phyloP scores from a whole-genome alignment of 176 grass and related monocot species.

The Aegilops speltoides region DNA sequence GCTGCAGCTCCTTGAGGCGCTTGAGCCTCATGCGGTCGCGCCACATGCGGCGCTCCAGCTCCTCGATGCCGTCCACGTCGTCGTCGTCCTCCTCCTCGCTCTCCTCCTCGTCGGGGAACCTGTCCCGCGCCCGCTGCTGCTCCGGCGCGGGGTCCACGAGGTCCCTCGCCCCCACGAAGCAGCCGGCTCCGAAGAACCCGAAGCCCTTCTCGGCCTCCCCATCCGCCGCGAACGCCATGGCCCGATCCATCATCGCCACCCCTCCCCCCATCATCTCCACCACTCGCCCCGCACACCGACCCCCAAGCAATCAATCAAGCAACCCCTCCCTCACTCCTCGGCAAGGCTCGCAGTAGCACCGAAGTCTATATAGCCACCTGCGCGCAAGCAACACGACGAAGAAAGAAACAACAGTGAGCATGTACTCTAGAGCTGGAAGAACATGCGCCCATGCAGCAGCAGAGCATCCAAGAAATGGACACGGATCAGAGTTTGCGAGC shows the following conservation, averaged over 20 bases:
- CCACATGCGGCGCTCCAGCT: conserved; percentile 87
- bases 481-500: not conserved
- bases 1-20: conserved; percentile 72
- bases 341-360: not conserved
- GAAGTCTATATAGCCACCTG: not conserved
- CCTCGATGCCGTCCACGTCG: conserved; percentile 73
- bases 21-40: conserved; percentile 67
- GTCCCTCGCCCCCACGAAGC: conserved; percentile 47
- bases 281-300: not conserved
- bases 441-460: not conserved
- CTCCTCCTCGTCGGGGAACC: conserved; percentile 35
- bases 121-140: conserved; percentile 20
- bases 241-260: conserved; percentile 11
- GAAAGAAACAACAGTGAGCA: not conserved
- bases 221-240: conserved; percentile 15
- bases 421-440: not conserved
- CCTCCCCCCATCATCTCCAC: conserved; percentile 29
- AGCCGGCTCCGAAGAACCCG: conserved; percentile 22
- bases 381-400: not conserved
- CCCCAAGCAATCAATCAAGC: not conserved
- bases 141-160: conserved; percentile 33
- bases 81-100: conserved; percentile 56
- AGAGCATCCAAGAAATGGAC: not conserved
- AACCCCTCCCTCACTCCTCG: not conserved
- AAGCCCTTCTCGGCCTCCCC: conserved; percentile 3